Conservation (phyloP, 2,329 filamentous ascomycete species). For the Lecanosticta acicola region DNA sequence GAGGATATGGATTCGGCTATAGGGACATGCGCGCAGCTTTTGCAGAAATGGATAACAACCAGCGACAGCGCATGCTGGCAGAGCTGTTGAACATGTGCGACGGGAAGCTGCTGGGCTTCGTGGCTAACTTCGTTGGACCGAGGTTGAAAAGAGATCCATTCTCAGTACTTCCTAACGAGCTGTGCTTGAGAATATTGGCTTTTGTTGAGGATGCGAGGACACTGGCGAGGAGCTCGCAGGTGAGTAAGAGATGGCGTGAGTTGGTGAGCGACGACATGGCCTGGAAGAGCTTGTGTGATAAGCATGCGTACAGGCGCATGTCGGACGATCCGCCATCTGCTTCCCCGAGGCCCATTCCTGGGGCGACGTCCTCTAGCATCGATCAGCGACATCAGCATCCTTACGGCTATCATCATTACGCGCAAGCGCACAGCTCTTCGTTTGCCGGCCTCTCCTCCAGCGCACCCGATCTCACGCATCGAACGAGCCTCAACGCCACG, state of each 20-base stretch:
- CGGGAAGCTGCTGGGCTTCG: slow-evolving; percentile 89
- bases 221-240: slow-evolving; percentile 85
- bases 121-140: slow-evolving; percentile 92
- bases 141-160: slow-evolving; percentile 95
- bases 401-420: slow-evolving; percentile 24
- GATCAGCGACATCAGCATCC: slow-evolving; percentile 24
- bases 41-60: slow-evolving; percentile 65
- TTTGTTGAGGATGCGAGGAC: slow-evolving; percentile 97
- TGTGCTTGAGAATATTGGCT: slow-evolving; percentile 88
- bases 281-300: slow-evolving; percentile 95
- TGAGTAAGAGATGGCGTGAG: slow-evolving; percentile 92
- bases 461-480: slow-evolving; percentile 41
- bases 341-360: slow-evolving; percentile 18
- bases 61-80: slow-evolving; percentile 74
- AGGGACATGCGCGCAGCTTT: slow-evolving; percentile 76
- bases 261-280: slow-evolving; percentile 93
- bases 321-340: slow-evolving; percentile 39
- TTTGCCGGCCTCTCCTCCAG: slow-evolving; percentile 41
- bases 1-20: slow-evolving; percentile 41
- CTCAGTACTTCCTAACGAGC: slow-evolving; percentile 80
- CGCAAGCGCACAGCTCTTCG: slow-evolving; percentile 24
- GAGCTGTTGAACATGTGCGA: slow-evolving; percentile 92
- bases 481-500: slow-evolving; percentile 20
- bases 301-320: slow-evolving; percentile 73
- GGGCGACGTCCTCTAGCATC: slow-evolving; percentile 8